A percentile compares a stretch with the other conserved stretches of the same genome.
phyloP scores from a whole-genome alignment of 2,329 filamentous ascomycete genomes.

The Botrytis tulipae region DNA sequence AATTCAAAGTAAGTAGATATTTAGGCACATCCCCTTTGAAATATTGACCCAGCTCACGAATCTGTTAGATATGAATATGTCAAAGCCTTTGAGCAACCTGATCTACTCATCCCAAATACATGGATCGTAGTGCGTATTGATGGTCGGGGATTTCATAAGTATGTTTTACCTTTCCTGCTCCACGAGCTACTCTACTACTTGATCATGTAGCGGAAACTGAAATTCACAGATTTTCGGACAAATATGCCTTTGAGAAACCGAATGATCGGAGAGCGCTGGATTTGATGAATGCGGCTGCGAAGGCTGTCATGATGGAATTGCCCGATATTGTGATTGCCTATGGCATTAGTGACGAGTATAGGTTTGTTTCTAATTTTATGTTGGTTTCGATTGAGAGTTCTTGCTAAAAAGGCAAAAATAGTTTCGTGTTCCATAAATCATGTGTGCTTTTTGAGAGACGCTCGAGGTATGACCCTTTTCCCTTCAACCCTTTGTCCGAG shows the following conservation, averaged over 20 bases:
- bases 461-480: slow-evolving; percentile 56
- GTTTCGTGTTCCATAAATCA: slow-evolving; percentile 85
- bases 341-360: slow-evolving; percentile 93
- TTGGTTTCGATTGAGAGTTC: slow-evolving; percentile 5
- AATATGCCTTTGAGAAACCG: slow-evolving; percentile 85
- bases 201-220: neutral
- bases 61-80: slow-evolving; percentile 83
- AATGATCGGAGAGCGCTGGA: slow-evolving; percentile 85
- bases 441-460: slow-evolving; percentile 83
- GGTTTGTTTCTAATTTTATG: slow-evolving; percentile 44
- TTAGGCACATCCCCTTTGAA: neutral
- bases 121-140: slow-evolving; percentile 96
- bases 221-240: slow-evolving; percentile 66
- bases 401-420: slow-evolving; percentile 40
- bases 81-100: slow-evolving; percentile 79
- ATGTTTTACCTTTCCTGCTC: slow-evolving; percentile 31
- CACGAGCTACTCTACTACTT: neutral
- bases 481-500: neutral
- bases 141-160: slow-evolving; percentile 94
- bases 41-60: neutral
- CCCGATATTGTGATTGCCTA: slow-evolving; percentile 87
- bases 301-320: slow-evolving; percentile 76
- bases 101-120: slow-evolving; percentile 80
- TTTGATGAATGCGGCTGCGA: slow-evolving; percentile 93
- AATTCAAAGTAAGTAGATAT: slow-evolving; percentile 34